Conservation (phyloP, 2,329 filamentous ascomycete species). For the Neonectria neomacrospora region DNA sequence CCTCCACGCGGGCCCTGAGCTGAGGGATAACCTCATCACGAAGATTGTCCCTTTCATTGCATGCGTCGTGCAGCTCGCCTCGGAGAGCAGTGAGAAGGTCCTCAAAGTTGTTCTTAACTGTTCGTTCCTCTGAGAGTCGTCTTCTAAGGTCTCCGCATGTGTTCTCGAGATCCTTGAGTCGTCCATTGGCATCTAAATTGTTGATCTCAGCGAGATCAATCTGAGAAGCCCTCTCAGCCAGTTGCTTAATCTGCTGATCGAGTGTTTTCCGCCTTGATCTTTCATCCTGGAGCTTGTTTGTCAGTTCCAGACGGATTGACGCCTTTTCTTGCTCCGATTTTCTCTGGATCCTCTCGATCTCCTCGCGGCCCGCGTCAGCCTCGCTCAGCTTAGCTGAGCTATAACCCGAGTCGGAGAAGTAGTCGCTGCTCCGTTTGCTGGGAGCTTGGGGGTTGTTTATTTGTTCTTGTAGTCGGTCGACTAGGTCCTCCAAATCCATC, state of each 20-base stretch:
- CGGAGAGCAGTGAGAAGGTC: slow-evolving; percentile 87
- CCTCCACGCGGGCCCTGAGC: slow-evolving; percentile 79
- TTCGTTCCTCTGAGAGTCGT: slow-evolving; percentile 84
- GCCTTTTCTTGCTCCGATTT: slow-evolving; percentile 92
- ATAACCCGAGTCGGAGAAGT: slow-evolving; percentile 95
- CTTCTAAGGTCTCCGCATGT: slow-evolving; percentile 85
- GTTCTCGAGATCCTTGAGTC: slow-evolving; percentile 81
- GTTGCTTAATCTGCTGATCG: slow-evolving; percentile 83
- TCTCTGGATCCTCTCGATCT: slow-evolving; percentile 85
- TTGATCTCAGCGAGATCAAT: slow-evolving; percentile 66
- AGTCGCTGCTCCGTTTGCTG: slow-evolving; percentile 89
- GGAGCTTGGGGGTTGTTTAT: slow-evolving; percentile 65
- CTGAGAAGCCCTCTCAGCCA: slow-evolving; percentile 81
- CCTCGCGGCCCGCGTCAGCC: slow-evolving; percentile 69
- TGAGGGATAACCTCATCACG: slow-evolving; percentile 88
- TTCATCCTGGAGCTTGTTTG: slow-evolving; percentile 88
- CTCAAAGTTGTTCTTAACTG: slow-evolving; percentile 92
- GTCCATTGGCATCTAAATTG: slow-evolving; percentile 65
- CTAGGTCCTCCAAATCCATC: slow-evolving; percentile 94
- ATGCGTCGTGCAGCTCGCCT: slow-evolving; percentile 81
- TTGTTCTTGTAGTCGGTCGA: slow-evolving; percentile 88
- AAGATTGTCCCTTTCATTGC: slow-evolving; percentile 91
- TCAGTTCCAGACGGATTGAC: slow-evolving; percentile 84
- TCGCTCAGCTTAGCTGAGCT: slow-evolving; percentile 84
- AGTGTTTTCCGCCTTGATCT: slow-evolving; percentile 78